Base-by-base conservation (phyloP, 2,329 filamentous ascomycete species). In the Sporothrix sp. region DNA sequence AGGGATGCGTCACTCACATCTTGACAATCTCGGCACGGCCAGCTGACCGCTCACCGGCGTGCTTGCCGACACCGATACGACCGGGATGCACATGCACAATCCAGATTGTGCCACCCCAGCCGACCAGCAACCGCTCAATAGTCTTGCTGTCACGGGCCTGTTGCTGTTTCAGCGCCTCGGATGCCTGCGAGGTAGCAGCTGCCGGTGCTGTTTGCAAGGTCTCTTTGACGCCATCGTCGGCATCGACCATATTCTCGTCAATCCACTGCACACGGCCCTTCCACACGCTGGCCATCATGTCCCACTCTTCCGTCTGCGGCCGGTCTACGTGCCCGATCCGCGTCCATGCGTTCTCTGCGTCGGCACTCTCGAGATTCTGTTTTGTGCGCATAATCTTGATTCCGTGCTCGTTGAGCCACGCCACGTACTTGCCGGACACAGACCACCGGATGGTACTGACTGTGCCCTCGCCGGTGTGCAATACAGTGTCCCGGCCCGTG, bases 361-460 rank as follows among this genome's bases (percentile, higher is more conserved):
- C 85, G 11, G 76, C 75, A 55, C 73, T 81, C 6, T 94, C 87
- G 5, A 96, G 74, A 58, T 90, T 81, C 18, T 94, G 63, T 63
- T 93, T 87, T 4, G 88, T 88, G 33, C 93, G 81, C 90, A 97
- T 97, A 54, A 98, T 93, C 65, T 96, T 96, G 63, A 97, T 94
- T 4, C 93, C 93, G 61, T 94, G 85, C 66, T 98, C 93, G 61
- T 97, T 98, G 36, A 95, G 76, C 93, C 93, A 98, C 0, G 83
- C 87, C 1, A 96, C 85, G 61, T 90, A 97, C 67, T 85, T 93
- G 1, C 93, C 91, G 0, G 88, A 91, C 36, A 91, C 65, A 0
- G 91, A 97, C 89, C 91, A 98, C 65, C 94, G 91, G 62, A 98
- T 93, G 3, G 83, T 85, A 63, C 81, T 91, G 56, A 98, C 93